phyloP scores from a whole-genome alignment of 257 asterid genomes.

The Gynochthodes officinalis region DNA sequence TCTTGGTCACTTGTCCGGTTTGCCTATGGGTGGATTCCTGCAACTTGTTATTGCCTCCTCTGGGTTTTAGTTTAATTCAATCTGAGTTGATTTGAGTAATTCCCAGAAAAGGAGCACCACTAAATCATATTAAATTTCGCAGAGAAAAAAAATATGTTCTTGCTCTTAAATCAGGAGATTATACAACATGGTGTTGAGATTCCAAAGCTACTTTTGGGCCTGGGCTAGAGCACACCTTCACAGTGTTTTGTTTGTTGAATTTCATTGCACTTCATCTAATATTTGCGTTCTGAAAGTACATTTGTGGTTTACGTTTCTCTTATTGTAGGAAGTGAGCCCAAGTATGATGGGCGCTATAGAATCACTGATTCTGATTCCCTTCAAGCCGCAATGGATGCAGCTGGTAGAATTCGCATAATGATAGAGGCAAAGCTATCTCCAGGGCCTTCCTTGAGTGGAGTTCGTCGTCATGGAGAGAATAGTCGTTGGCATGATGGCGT shows the following conservation, averaged over 20 bases:
- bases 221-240: too few species aligned
- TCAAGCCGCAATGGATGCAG: conserved; percentile 80
- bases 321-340: conserved; percentile 74
- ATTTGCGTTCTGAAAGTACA: neutral
- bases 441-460: conserved; percentile 83
- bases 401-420: conserved; percentile 73
- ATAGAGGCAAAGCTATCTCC: conserved; percentile 90
- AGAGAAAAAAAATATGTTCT: too few species aligned
- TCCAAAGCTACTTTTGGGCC: too few species aligned
- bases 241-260: too few species aligned
- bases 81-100: too few species aligned
- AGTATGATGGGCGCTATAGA: conserved; percentile 89
- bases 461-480: conserved; percentile 87
- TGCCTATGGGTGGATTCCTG: neutral
- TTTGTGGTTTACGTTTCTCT: neutral
- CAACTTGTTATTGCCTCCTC: neutral
- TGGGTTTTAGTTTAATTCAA: conserved; percentile 3
- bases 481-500: conserved; percentile 76
- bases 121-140: too few species aligned
- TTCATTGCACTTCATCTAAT: neutral
- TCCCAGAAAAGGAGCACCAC: too few species aligned
- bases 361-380: conserved; percentile 88
- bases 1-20: neutral
- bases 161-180: too few species aligned
- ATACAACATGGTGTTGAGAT: too few species aligned